Evolutionary conservation across 73 alveolate species (phyloP).

Genomic region (Urostyla sp.): DNA sequence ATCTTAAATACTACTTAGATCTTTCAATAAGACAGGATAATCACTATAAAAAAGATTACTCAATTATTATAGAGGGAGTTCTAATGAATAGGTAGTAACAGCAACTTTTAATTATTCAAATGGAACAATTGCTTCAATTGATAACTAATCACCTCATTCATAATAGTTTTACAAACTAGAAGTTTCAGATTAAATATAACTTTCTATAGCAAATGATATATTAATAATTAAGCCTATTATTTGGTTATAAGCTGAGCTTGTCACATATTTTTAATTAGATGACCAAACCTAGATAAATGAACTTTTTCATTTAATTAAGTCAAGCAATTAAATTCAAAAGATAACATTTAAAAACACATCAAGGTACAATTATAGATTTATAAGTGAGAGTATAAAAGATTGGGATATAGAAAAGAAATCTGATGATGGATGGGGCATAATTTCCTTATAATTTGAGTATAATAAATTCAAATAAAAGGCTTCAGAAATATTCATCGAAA

Average conservation of each 20-base stretch:
- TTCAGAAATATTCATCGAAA: not conserved
- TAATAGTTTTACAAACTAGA: not conserved
- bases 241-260: not conserved
- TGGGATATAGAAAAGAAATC: not conserved
- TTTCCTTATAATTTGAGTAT: not conserved
- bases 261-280: not conserved
- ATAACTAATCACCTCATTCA: too few relatives aligned
- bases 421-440: too few relatives aligned
- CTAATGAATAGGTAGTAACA: too few relatives aligned
- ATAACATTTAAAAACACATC: constrained; percentile 1
- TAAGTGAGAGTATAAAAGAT: not conserved
- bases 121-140: too few relatives aligned
- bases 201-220: not conserved
- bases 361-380: not conserved
- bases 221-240: not conserved
- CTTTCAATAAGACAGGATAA: not conserved
- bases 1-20: not conserved
- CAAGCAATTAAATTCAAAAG: not conserved
- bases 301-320: not conserved
- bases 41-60: not conserved
- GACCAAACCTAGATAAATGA: not conserved
- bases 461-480: not conserved
- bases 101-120: too few relatives aligned
- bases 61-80: not conserved
- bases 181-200: not conserved